Evolutionary conservation across 495 filamentous ascomycete genomes (phyloP).

Genomic region (Mycothermus thermophilus): DNA sequence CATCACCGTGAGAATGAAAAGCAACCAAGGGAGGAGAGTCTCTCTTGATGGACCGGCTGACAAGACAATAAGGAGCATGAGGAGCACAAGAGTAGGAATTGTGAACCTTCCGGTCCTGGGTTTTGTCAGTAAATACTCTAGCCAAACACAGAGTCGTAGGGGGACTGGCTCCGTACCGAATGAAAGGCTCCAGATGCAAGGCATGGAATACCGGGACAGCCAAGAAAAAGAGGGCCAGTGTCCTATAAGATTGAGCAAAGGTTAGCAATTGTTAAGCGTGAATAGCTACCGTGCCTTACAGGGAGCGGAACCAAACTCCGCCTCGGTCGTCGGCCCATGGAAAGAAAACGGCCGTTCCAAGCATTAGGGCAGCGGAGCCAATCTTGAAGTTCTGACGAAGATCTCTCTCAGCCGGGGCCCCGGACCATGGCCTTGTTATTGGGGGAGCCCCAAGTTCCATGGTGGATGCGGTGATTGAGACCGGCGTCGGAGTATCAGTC

Average conservation of each 20-base stretch:
- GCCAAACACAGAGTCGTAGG: too few species aligned
- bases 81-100: too few species aligned
- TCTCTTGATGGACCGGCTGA: too few species aligned
- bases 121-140: too few species aligned
- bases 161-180: too few species aligned
- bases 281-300: constrained; percentile 19
- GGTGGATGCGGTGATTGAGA: constrained; percentile 4
- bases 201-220: constrained; percentile 10
- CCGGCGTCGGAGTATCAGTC: too few species aligned
- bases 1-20: too few species aligned
- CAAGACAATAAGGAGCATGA: too few species aligned
- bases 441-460: constrained; percentile 4
- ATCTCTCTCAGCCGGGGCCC: neutral
- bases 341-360: constrained; percentile 20
- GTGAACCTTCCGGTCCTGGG: too few species aligned
- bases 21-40: too few species aligned
- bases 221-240: constrained; percentile 16
- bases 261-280: neutral
- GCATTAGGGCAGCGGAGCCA: constrained; percentile 21
- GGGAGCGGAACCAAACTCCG: constrained; percentile 12
- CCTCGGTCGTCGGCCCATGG: constrained; percentile 13
- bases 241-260: constrained; percentile 11
- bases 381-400: constrained; percentile 12
- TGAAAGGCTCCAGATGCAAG: constrained; percentile 10
- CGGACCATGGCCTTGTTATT: neutral